A percentile compares a stretch with the other conserved stretches of the same genome.
These are phyloP conservation scores for Raddia distichophylla DNA, from an alignment of 176 grass and related monocot genomes.

Conservation along the genomic window DNA sequence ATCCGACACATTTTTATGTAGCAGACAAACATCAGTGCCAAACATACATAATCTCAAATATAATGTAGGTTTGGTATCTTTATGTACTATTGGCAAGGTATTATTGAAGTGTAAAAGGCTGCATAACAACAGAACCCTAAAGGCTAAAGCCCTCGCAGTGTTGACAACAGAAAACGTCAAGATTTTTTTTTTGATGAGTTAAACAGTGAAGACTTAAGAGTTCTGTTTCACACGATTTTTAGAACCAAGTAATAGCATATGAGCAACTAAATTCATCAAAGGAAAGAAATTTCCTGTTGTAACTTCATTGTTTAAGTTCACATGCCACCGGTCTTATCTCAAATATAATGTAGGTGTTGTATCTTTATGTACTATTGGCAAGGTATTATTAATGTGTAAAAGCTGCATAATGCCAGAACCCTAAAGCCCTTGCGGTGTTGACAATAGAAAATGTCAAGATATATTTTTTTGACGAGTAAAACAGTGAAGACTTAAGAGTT, in stretches of 20 bases:
- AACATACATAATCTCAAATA: background rate
- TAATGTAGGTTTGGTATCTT: background rate
- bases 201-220: background rate
- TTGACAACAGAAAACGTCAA: background rate
- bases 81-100: background rate
- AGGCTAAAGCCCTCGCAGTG: background rate
- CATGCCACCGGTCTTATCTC: background rate
- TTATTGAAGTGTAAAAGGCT: background rate
- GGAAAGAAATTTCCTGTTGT: background rate
- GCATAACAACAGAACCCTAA: background rate
- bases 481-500: background rate
- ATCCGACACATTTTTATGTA: background rate
- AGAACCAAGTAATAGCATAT: background rate
- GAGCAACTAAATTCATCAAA: background rate
- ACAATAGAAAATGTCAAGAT: background rate
- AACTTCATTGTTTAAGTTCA: background rate
- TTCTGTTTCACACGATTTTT: background rate
- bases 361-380: background rate
- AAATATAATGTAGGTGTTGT: background rate
- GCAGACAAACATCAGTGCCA: background rate
- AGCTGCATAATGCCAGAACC: background rate
- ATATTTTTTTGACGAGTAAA: background rate
- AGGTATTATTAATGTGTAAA: background rate
- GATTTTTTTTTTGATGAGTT: background rate
- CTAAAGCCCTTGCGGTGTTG: background rate